Base-by-base conservation (phyloP, 768 basidiomycete species). In the Mycena olivaceomarginata region DNA sequence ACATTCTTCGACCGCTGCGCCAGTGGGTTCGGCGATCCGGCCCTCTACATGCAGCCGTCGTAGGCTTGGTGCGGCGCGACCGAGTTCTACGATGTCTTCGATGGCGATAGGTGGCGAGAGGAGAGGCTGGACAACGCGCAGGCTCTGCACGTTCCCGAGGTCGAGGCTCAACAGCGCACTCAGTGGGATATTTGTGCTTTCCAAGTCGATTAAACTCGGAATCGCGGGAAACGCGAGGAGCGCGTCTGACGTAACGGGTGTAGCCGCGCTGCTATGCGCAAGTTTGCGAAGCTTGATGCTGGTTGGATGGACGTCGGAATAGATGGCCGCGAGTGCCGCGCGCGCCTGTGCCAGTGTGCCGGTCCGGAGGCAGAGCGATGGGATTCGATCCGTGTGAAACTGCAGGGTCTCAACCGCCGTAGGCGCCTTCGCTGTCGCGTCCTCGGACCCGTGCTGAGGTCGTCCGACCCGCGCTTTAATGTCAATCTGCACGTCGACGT, bases 171-270 rank as follows among this genome's bases (percentile, higher is more conserved):
- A 71, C 10, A 84, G 69, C 46, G 77, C 69, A 10, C 80, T 74
- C n/a, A 85, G 60, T 3, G 82, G 73, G 64, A 83, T 80, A 59
- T 83, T 85, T 18, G 80, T 80, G 22, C 82, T 77, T 43, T 78
- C 78, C 31, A 84, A 11, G 0, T 79, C 65, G n/a, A 22, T 48
- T 13, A 79, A 56, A 59, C 62, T 66, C 16, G 72, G 72, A 5
- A 77, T 57, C 9, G 69, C 57, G 41, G 75, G 74, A 40, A 76
- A 76, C 20, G 72, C 53, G 5, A 80, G 71, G 46, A 69, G 70
- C 15, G 77, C 63, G 22, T 71, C 70, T 9, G 65, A 40, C 65
- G 56, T 43, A 57, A 78, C 43, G 41, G 37, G 31, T 59, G 63
- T 31, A 10, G 74, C 59, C 51, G 73, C 75, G 25, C 41, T 43